Percentiles rank a stretch among this genome's conserved stretches.
Conservation (phyloP, 2,329 filamentous ascomycete species). For the Fusarium denticulatum region DNA sequence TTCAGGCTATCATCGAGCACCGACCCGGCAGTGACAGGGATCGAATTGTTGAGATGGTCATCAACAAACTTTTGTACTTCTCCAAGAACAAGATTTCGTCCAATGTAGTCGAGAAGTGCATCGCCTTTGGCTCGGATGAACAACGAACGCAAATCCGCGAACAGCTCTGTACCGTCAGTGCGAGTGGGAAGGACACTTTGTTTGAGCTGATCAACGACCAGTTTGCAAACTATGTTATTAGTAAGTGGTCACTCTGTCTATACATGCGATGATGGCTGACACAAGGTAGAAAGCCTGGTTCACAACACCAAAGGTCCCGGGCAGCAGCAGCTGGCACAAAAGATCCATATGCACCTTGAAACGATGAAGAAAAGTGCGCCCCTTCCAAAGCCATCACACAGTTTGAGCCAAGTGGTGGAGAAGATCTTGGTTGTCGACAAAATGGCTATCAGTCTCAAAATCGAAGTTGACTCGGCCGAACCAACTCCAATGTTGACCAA, state of each 20-base stretch:
- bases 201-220: conserved; percentile 86
- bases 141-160: conserved; percentile 77
- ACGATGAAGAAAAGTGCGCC: conserved; percentile 55
- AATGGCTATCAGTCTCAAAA: conserved; percentile 49
- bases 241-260: conserved; percentile 67
- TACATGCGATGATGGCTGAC: conserved; percentile 19
- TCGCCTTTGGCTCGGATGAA: conserved; percentile 74
- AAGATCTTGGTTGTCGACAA: conserved; percentile 13
- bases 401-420: background rate
- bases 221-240: conserved; percentile 96
- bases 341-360: conserved; percentile 70
- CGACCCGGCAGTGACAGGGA: conserved; percentile 76
- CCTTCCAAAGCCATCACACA: conserved; percentile 61
- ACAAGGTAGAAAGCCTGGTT: conserved; percentile 78
- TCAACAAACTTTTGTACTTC: conserved; percentile 74
- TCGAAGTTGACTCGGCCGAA: conserved; percentile 62
- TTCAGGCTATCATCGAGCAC: conserved; percentile 87
- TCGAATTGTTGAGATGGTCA: conserved; percentile 78
- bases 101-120: conserved; percentile 95
- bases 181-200: conserved; percentile 75
- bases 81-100: conserved; percentile 98
- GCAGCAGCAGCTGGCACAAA: conserved; percentile 66
- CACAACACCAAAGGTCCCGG: conserved; percentile 65
- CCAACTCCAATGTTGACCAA: conserved; percentile 75
- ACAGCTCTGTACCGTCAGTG: conserved; percentile 67